Conservation (phyloP, 768 basidiomycete species). For the Dentipellis sp. region DNA sequence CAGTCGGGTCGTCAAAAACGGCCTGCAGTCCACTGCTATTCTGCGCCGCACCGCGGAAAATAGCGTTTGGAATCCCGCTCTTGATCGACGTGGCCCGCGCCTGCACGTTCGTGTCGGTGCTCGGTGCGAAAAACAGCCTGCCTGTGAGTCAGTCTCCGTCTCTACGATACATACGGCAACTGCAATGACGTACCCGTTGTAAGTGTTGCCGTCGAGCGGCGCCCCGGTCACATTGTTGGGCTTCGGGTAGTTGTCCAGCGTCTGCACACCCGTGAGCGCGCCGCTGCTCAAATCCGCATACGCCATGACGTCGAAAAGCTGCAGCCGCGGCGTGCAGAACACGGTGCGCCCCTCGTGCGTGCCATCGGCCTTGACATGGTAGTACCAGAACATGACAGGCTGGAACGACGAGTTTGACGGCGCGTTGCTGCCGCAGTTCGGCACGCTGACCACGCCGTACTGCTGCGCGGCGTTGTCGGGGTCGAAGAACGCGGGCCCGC, state of each 20-base stretch:
- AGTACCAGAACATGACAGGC: constrained; percentile 67
- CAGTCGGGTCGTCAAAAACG: constrained; percentile 38
- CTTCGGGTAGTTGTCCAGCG: constrained; percentile 19
- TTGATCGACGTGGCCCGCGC: constrained; percentile 40
- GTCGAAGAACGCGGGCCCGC: constrained; percentile 27
- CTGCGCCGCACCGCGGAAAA: constrained; percentile 43
- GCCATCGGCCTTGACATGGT: constrained; percentile 23
- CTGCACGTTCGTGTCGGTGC: constrained; percentile 34
- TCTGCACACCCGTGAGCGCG: constrained; percentile 29
- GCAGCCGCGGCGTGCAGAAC: constrained; percentile 51
- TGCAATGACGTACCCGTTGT: constrained; percentile 42
- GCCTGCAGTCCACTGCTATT: constrained; percentile 30
- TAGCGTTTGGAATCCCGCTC: constrained; percentile 50
- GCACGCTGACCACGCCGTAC: constrained; percentile 37
- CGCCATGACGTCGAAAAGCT: constrained; percentile 32
- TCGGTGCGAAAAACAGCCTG: constrained; percentile 11
- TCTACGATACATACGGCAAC: neutral
- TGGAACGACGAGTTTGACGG: constrained; percentile 28
- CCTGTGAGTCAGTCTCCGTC: neutral
- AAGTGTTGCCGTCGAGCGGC: constrained; percentile 36
- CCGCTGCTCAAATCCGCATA: constrained; percentile 35
- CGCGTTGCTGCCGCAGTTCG: constrained; percentile 20
- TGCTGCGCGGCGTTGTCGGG: constrained; percentile 31
- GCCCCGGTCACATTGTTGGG: constrained; percentile 45
- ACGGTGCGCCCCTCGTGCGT: constrained; percentile 31